These are phyloP conservation scores for Tetraselmis chui DNA, from an alignment of 139 green algal genomes.

Conservation along the genomic window DNA sequence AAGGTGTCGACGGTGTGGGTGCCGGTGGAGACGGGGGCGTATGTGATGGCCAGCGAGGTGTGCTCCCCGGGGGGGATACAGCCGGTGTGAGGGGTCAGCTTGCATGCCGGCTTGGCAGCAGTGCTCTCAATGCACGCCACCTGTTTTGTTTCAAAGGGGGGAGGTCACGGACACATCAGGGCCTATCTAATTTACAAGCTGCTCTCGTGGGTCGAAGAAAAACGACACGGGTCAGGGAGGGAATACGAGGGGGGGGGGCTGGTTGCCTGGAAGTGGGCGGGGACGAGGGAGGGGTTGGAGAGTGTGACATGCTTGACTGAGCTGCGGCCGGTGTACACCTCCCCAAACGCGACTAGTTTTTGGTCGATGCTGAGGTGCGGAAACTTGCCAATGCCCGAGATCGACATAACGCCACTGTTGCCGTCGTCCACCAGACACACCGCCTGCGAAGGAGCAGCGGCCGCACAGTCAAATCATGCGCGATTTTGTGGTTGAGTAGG, in stretches of 20 bases:
- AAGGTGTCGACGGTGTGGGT: constrained; percentile 52
- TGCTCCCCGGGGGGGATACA: constrained; percentile 40
- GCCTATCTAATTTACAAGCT: too few relatives aligned
- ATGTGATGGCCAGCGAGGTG: constrained; percentile 36
- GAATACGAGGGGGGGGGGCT: too few relatives aligned
- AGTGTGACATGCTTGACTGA: constrained; percentile 34
- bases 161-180: too few relatives aligned
- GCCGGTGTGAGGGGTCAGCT: constrained; percentile 19
- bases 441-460: too few relatives aligned
- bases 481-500: too few relatives aligned
- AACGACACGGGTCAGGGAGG: too few relatives aligned
- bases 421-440: constrained; percentile 41
- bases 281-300: constrained; percentile 47
- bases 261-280: constrained; percentile 37
- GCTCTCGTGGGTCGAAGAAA: too few relatives aligned
- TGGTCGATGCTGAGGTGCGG: constrained; percentile 50
- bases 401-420: constrained; percentile 15
- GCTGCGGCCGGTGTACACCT: constrained; percentile 48
- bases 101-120: constrained; percentile 2
- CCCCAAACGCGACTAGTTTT: constrained; percentile 40
- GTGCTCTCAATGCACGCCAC: background rate
- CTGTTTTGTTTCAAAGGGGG: background rate
- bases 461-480: too few relatives aligned
- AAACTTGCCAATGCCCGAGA: constrained; percentile 60
- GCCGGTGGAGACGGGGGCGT: constrained; percentile 38